Conservation (phyloP, 2,329 filamentous ascomycete species). For the Septoria petroselini region DNA sequence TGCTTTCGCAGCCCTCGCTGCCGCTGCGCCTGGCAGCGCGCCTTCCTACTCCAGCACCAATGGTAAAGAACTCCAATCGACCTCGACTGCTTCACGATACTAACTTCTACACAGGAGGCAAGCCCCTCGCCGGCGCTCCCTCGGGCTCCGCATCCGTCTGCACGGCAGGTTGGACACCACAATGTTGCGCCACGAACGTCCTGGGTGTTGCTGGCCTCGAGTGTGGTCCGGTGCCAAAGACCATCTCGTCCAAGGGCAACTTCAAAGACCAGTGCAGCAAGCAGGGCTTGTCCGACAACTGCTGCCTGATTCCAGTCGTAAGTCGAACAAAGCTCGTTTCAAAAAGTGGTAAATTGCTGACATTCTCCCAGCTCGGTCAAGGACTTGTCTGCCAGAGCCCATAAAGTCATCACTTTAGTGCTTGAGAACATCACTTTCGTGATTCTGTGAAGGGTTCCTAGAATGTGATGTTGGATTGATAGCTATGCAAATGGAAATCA, state of each 20-base stretch:
- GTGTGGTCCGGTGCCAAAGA: background rate
- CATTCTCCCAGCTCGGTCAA: constrained; percentile 1
- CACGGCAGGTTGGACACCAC: constrained; percentile 1
- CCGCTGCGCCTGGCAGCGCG: background rate
- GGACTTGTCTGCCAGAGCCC: constrained; percentile 1
- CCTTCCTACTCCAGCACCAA: background rate
- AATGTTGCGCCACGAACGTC: constrained; percentile 3
- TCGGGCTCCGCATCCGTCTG: background rate
- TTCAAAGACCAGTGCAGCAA: background rate
- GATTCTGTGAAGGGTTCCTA: no score
- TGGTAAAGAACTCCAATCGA: no score
- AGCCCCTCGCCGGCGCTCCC: background rate
- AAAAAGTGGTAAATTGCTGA: no score
- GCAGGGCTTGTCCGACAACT: background rate
- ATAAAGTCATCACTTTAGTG: background rate
- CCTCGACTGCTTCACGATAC: background rate
- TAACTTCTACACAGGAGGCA: background rate
- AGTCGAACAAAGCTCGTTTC: background rate
- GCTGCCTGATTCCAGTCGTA: constrained; percentile 5
- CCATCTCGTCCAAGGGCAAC: constrained; percentile 2
- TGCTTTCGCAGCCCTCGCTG: background rate
- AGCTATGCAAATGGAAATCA: no score
- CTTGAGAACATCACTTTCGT: no score
- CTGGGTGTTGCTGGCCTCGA: constrained; percentile 5
- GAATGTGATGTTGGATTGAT: no score